Percentiles rank a stretch among this genome's conserved stretches.
Evolutionary conservation across 495 filamentous ascomycete genomes (phyloP).

Genomic region (Penicillium verhagenii): DNA sequence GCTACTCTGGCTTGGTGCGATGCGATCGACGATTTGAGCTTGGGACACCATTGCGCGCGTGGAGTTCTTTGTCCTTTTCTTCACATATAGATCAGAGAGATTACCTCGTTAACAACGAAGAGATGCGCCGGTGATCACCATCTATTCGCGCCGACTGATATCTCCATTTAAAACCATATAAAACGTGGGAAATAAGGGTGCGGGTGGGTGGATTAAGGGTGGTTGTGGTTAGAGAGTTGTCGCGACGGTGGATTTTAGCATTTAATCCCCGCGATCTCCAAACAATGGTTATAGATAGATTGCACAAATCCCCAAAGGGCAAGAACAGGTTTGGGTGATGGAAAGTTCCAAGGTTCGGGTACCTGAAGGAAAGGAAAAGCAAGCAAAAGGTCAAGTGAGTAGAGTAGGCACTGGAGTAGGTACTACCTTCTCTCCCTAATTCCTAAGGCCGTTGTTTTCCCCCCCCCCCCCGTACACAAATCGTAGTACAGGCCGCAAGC

Average conservation of each 20-base stretch:
- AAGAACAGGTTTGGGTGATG: too few species aligned
- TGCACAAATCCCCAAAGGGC: neutral
- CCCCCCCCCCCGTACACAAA: too few species aligned
- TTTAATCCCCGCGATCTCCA: neutral
- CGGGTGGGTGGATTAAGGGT: neutral
- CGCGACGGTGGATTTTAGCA: neutral
- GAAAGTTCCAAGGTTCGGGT: neutral
- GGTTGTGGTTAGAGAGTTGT: neutral
- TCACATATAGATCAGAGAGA: neutral
- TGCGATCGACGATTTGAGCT: constrained; percentile 60
- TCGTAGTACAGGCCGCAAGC: constrained; percentile 5
- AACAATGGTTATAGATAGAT: constrained; percentile 2
- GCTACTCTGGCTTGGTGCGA: constrained; percentile 47
- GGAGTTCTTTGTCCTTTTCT: neutral
- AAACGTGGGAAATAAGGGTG: constrained; percentile 2
- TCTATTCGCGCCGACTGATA: constrained; percentile 10
- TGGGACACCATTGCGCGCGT: constrained; percentile 65
- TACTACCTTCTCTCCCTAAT: too few species aligned
- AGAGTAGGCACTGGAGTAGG: too few species aligned
- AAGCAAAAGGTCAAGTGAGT: too few species aligned
- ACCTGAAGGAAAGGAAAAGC: neutral
- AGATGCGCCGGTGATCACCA: constrained; percentile 21
- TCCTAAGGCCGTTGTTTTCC: too few species aligned
- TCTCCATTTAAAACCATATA: constrained; percentile 16
- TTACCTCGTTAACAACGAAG: neutral